Conservation (phyloP, 2,329 filamentous ascomycete species). For the Eutypella sp. region DNA sequence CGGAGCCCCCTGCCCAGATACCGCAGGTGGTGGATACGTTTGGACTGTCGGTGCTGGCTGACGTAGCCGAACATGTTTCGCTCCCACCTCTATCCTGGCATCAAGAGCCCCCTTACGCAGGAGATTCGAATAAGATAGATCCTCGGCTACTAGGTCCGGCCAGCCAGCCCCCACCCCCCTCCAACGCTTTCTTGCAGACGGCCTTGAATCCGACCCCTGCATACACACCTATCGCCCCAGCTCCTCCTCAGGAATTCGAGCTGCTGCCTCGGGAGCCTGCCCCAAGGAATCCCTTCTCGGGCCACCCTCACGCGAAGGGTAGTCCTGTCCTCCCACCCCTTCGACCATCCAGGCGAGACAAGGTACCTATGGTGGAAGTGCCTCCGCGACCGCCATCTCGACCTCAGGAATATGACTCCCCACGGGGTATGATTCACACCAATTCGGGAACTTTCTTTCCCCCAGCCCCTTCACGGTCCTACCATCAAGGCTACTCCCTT, state of each 20-base stretch:
- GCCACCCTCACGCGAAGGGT: conserved; percentile 20
- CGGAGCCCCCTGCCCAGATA: conserved; percentile 20
- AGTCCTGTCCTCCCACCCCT: conserved; percentile 33
- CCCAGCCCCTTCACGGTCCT: conserved; percentile 28
- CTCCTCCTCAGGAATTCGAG: conserved; percentile 19
- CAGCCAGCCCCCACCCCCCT: conserved; percentile 14
- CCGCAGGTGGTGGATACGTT: conserved; percentile 17
- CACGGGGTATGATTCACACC: conserved; percentile 24
- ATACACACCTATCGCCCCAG: conserved; percentile 24
- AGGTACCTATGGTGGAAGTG: conserved; percentile 15
- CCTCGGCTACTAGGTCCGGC: conserved; percentile 19
- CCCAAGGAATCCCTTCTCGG: conserved; percentile 30
- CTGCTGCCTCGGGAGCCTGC: conserved; percentile 7
- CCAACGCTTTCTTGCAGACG: conserved; percentile 32
- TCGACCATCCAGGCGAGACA: conserved; percentile 24
- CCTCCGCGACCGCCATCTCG: conserved; percentile 12
- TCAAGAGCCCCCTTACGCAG: conserved; percentile 5
- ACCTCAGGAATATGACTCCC: conserved; percentile 22
- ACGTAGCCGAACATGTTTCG: conserved; percentile 20
- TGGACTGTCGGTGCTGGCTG: conserved; percentile 27
- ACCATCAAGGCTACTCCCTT: conserved; percentile 30
- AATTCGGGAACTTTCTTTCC: conserved; percentile 33
- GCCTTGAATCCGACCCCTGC: conserved; percentile 29
- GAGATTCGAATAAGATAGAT: conserved; percentile 22
- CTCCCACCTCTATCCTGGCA: conserved; percentile 11